Percentiles rank a stretch among this genome's conserved stretches.
Conservation (phyloP, 2,329 filamentous ascomycete species). For the Colletotrichum shisoi region DNA sequence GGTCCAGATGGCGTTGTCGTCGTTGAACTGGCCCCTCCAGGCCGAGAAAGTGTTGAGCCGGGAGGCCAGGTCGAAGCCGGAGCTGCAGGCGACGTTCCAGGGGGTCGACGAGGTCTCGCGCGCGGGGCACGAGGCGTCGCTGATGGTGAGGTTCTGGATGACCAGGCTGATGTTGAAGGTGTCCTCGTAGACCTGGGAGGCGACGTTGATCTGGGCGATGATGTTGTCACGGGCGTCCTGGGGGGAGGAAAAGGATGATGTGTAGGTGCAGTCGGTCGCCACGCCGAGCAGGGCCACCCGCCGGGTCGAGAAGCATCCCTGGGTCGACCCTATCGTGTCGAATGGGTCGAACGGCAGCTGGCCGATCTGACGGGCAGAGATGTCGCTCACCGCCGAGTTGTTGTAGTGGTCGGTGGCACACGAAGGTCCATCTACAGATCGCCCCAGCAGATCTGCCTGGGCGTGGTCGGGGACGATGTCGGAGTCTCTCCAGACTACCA, state of each 20-base stretch:
- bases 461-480: too few relatives aligned
- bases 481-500: too few relatives aligned
- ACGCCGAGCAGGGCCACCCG: constrained; percentile 90
- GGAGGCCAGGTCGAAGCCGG: constrained; percentile 67
- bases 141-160: constrained; percentile 79
- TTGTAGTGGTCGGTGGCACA: too few relatives aligned
- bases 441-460: too few relatives aligned
- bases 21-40: constrained; percentile 76
- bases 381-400: too few relatives aligned
- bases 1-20: constrained; percentile 87
- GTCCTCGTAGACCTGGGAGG: constrained; percentile 81
- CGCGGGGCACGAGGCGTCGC: constrained; percentile 72
- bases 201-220: constrained; percentile 69
- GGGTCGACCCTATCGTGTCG: constrained; percentile 73
- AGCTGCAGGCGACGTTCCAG: constrained; percentile 76
- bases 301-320: constrained; percentile 79
- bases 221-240: too few relatives aligned
- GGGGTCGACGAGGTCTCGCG: constrained; percentile 57
- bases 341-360: not conserved
- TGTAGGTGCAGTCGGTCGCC: constrained; percentile 87
- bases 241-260: constrained; percentile 72
- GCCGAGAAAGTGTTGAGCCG: constrained; percentile 81
- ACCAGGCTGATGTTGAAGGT: constrained; percentile 90
- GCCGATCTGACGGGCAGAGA: too few relatives aligned
- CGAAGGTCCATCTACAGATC: too few relatives aligned